A percentile compares a stretch with the other conserved stretches of the same genome.
Evolutionary conservation across 176 grass and related monocot species (phyloP).

Genomic region (Saccharum spontaneum): DNA sequence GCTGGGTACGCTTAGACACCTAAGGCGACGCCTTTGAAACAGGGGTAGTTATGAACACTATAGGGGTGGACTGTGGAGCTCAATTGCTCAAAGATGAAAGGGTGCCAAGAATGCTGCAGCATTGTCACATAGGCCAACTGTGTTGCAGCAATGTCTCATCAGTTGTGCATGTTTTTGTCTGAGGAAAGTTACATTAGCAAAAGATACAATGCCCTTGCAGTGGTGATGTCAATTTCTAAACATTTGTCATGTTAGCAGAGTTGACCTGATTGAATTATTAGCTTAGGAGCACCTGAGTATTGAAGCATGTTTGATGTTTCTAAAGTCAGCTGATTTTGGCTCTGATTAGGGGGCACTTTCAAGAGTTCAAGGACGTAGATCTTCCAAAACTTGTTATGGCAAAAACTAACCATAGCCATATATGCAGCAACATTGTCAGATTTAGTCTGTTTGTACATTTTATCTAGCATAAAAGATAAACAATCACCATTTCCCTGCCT

Average conservation of each 20-base stretch:
- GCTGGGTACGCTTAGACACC: too few species aligned
- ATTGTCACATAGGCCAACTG: conserved; percentile 2
- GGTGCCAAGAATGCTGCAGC: background rate
- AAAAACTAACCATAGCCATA: background rate
- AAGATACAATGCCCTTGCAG: background rate
- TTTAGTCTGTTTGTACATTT: background rate
- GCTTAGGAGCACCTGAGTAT: background rate
- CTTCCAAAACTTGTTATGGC: background rate
- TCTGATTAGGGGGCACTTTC: background rate
- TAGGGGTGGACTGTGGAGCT: background rate
- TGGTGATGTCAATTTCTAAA: background rate
- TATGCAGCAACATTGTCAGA: background rate
- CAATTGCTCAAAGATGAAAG: background rate
- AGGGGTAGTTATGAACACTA: background rate
- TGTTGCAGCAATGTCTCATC: background rate
- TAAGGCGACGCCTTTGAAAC: too few species aligned
- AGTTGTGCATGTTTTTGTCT: background rate
- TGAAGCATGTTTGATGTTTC: conserved; percentile 3
- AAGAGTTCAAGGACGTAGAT: conserved; percentile 1
- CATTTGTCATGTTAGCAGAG: background rate
- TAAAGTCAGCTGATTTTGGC: background rate
- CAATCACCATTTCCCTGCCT: background rate
- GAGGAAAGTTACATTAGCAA: background rate
- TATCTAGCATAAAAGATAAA: background rate
- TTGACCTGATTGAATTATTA: background rate